Evolutionary conservation across 768 basidiomycete species (phyloP).

Genomic region (Lactarius hatsudake): DNA sequence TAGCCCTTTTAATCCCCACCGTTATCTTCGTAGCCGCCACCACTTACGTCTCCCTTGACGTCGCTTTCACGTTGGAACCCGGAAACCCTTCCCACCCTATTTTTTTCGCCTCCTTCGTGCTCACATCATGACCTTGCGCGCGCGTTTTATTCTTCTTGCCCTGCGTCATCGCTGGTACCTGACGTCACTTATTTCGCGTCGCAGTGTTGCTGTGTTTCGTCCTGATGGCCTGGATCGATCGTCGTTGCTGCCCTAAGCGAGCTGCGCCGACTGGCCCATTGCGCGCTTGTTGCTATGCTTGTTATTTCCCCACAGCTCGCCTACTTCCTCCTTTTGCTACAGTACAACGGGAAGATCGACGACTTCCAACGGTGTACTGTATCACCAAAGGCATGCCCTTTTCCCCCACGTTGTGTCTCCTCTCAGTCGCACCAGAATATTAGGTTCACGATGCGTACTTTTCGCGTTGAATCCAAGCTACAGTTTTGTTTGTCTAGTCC

Average conservation of each 20-base stretch:
- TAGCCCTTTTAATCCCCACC: constrained; percentile 61
- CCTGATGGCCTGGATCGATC: constrained; percentile 72
- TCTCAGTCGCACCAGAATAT: constrained; percentile 32
- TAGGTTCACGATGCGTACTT: constrained; percentile 53
- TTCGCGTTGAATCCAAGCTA: constrained; percentile 16
- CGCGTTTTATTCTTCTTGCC: constrained; percentile 40
- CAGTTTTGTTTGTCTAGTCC: not conserved
- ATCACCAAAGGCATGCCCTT: constrained; percentile 78
- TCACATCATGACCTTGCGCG: constrained; percentile 76
- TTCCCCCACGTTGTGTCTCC: not conserved
- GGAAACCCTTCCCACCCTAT: constrained; percentile 52
- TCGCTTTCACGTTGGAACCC: constrained; percentile 62
- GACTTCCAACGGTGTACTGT: constrained; percentile 79
- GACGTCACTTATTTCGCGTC: constrained; percentile 34
- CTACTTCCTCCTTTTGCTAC: constrained; percentile 81
- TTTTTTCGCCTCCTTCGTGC: constrained; percentile 74
- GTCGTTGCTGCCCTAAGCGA: constrained; percentile 75
- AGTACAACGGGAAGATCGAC: constrained; percentile 70
- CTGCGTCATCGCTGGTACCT: not conserved
- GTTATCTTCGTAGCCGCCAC: constrained; percentile 66
- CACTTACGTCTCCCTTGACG: constrained; percentile 82
- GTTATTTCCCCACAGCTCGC: constrained; percentile 81
- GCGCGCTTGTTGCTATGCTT: constrained; percentile 65
- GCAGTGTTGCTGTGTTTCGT: constrained; percentile 62
- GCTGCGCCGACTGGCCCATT: constrained; percentile 74